Evolutionary conservation across 257 asterid species (phyloP), one percentile per base, ranked within the genome.

Genomic region (Ballota nigra): DNA sequence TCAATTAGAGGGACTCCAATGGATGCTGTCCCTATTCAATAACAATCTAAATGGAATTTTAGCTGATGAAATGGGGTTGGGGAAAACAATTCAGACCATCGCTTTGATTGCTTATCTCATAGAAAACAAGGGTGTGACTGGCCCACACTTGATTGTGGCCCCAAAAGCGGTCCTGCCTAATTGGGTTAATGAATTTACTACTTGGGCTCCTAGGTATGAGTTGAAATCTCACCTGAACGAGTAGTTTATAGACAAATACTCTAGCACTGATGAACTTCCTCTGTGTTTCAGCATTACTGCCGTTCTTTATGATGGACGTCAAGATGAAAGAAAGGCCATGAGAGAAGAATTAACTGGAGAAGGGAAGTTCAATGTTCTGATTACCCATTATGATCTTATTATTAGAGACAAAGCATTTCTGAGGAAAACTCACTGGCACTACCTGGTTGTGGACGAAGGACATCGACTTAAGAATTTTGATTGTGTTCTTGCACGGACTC

Each of bases 1-100:
- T 86, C 99, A 95, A 74, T 29, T 95, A 71, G 99, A 95, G 89
- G 99, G 99, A 78, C 99, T 95, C 75, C 99, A 95, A 22, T 95
- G 99, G 99, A 95, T 95, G 99, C 72, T 95, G 68, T 95, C 99
- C 4, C 80, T 95, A 86, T 95, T 89, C 83, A 95, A 95, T 79
- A 95, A 95, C 83, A 95, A 95, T 77, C 84, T 95, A 45, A 95
- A 95, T 75, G 99, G 99, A 72, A 95, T 95, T 80, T 81, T 95
- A 76, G 99, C 99, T 7, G 99, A 95, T 84, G 99, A 95, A 83
- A 92, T 95, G 99, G 99, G 99, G 53, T 79, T 95, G 77, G 99
- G 98, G 38, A 92, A 95, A 86, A 95, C 98, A 31, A 95, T 95
- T 72, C 99, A 95, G 83, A 88, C 99, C 71, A 95, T 95, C 69